These are phyloP conservation scores for Ganoderma lingzhi DNA, from an alignment of 1,284 basidiomycete species.

Conservation along the genomic window DNA sequence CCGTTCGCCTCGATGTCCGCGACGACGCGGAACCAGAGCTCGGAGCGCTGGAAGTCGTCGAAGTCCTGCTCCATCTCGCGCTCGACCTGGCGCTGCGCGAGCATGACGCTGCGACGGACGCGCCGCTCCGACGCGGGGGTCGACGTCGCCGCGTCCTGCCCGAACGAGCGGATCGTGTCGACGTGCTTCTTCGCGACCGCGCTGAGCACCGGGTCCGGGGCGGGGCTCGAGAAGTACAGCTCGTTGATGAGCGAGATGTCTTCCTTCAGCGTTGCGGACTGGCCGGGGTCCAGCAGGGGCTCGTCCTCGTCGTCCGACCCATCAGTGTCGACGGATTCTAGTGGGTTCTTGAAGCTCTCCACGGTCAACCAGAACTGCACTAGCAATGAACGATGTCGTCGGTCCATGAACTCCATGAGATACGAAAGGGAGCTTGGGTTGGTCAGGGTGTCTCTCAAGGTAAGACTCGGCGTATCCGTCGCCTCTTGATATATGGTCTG, in stretches of 20 bases:
- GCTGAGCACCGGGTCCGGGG: constrained; percentile 65
- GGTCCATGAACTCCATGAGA: constrained; percentile 98
- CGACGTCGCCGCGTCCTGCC: constrained; percentile 54
- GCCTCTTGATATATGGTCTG: constrained; percentile 40
- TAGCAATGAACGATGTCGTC: constrained; percentile 82
- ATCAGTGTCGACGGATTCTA: constrained; percentile 83
- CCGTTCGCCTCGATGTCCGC: constrained; percentile 66
- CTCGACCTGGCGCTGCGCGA: constrained; percentile 87
- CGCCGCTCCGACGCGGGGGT: constrained; percentile 61
- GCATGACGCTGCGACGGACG: constrained; percentile 80
- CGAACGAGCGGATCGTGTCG: constrained; percentile 75
- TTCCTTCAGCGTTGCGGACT: constrained; percentile 74
- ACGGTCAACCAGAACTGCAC: constrained; percentile 98
- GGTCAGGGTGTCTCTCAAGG: constrained; percentile 79
- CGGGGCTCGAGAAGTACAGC: constrained; percentile 79
- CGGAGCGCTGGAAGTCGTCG: constrained; percentile 85
- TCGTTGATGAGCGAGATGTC: constrained; percentile 90
- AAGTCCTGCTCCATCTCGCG: constrained; percentile 93
- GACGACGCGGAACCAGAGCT: constrained; percentile 90
- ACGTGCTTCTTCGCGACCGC: constrained; percentile 77
- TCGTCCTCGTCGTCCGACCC: constrained; percentile 75
- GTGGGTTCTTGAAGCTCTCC: constrained; percentile 96
- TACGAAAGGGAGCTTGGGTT: constrained; percentile 93
- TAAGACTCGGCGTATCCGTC: constrained; percentile 39
- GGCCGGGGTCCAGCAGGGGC: constrained; percentile 64